Base-by-base conservation (phyloP, 257 asterid genomes). In the Datura wrightii region DNA sequence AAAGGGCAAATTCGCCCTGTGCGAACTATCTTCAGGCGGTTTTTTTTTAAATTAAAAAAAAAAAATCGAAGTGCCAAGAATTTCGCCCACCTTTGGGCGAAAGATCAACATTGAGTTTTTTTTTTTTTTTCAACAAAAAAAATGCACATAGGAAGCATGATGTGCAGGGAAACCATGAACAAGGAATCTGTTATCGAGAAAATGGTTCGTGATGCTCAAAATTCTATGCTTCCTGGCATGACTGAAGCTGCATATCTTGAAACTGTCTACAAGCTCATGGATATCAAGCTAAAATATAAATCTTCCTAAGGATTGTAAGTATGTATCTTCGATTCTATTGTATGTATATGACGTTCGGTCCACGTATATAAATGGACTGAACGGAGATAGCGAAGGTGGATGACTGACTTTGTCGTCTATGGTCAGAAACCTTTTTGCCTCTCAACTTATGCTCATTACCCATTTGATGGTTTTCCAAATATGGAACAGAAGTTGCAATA, bases 111-210 rank as follows among this genome's bases (percentile, higher is more conserved):
- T 24, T 1, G 31, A 24, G 31, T 0, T 24, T 24, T 24, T 24
- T 24, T 24, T 24, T 24, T 24, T 24, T 24, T 24, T 24, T 24
- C 31, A 24, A 24, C 31, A 24, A 24, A 24, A 24, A 24, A 24
- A 24, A 0, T 24, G 31, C 31, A 24, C 31, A 91, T 94, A 8
- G 98, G 98, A 80, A 93, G 86, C 58, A 90, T 92, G 16, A 89
- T 94, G 95, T 94, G 97, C 92, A 90, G 98, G 88, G 97, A 92
- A 83, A 91, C 86, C 66, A 41, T 94, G 90, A 91, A 90, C 87
- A 87, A 91, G 88, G 89, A 89, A 85, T 91, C 97, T 13, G 54
- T 84, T 41, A 87, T 93, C 14, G 98, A 93, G 84, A 87, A 91
- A 83, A 91, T 94, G 9, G 89, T 94, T 31, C 80, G 80, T 3